These are phyloP conservation scores for Sclerospora graminicola DNA, from an alignment of 352 stramenopile genomes.

Conservation along the genomic window DNA sequence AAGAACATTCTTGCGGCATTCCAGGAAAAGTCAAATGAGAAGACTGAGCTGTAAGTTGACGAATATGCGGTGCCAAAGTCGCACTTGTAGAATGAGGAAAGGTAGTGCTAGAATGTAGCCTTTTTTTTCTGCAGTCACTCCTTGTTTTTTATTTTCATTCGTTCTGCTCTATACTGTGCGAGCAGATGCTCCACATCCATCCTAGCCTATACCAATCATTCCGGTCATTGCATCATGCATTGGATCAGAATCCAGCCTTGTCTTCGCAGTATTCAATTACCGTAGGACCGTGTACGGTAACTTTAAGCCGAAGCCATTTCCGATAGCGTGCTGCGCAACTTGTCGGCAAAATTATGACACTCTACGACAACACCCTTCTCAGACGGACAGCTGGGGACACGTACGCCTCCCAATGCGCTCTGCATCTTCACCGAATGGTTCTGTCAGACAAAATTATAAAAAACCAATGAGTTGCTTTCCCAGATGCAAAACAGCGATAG, in stretches of 20 bases:
- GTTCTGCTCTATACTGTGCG: slow-evolving; percentile 18
- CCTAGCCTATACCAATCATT: background rate
- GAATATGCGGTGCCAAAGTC: slow-evolving; percentile 1
- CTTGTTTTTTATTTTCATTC: slow-evolving; percentile 10
- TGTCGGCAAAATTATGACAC: slow-evolving; percentile 74
- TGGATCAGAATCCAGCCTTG: slow-evolving; percentile 6
- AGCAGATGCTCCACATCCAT: background rate
- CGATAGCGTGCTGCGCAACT: slow-evolving; percentile 69
- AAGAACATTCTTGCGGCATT: slow-evolving; percentile 87
- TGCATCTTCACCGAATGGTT: slow-evolving; percentile 82
- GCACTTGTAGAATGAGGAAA: slow-evolving; percentile 5
- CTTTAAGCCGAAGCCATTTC: slow-evolving; percentile 76
- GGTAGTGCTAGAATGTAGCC: slow-evolving; percentile 9
- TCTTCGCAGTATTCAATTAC: background rate
- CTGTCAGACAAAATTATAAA: slow-evolving; percentile 15
- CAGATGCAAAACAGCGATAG: background rate
- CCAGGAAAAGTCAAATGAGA: slow-evolving; percentile 34
- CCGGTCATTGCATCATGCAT: background rate
- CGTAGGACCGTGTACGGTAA: background rate
- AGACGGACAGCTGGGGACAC: slow-evolving; percentile 60
- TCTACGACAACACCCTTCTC: slow-evolving; percentile 66
- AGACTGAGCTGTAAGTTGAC: slow-evolving; percentile 26
- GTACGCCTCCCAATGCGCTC: slow-evolving; percentile 63
- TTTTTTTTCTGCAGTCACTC: background rate
- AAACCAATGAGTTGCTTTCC: slow-evolving; percentile 1